Base-by-base conservation (phyloP, 345 rosid species). In the Trapa incisa region DNA sequence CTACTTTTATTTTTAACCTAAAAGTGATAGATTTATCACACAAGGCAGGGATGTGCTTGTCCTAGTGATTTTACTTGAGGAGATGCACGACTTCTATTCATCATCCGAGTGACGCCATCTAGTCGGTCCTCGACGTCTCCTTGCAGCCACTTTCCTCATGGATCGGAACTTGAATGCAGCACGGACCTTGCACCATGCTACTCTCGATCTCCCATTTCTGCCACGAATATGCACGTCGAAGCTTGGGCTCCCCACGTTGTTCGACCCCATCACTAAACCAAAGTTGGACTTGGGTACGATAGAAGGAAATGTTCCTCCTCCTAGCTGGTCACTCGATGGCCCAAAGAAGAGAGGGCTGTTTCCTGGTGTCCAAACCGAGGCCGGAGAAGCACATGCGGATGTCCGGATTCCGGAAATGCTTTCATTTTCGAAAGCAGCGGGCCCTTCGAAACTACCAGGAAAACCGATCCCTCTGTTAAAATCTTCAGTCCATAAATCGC, bases 141-240 rank as follows among this genome's bases (percentile, higher is more conserved):
- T 76, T 2, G 79, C 70, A 11, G 74, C 82, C 61, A 77, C 57
- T 15, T 65, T 62, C 52, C 76, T 53, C 50, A 71, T 67, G 15
- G 68, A 64, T 33, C 71, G 42, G 71, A 73, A 61, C 52, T 73
- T 81, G 14, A 88, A 45, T 3, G 84, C 92, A 22, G 97, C 92
- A 60, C 89, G 74, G 33, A 90, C 71, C 83, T 86, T 87, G 69
- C 86, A 80, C 98, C 98, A 88, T 17, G 85, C 71, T 6, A 75
- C 89, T 73, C 72, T 85, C 29, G 65, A 35, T 0, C 84, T 80
- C 42, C 74, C 74, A 32, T 58, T 58, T 58, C 76, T 67, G 43
- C 71, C 74, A 15, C 54, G 73, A 45, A 77, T 9, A 65, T 50
- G 75, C 58, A 75, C 70, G 67, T 73, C 62, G 3, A 61, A 65